Percentiles rank a stretch among this genome's conserved stretches.
phyloP scores from a whole-genome alignment of 495 filamentous ascomycete genomes.

The Daldinia grandis region DNA sequence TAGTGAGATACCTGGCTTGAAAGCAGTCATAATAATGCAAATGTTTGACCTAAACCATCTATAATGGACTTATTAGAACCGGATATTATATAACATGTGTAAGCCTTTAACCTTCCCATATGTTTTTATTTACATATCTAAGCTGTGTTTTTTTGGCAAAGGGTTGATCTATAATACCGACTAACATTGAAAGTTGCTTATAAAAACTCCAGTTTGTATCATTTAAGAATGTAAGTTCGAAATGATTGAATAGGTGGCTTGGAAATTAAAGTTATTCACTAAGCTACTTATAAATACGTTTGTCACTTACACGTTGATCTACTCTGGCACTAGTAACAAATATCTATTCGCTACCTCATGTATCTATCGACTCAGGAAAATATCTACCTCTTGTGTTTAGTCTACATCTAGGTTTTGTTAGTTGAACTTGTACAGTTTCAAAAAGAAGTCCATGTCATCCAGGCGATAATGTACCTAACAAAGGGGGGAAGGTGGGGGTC shows the following conservation, averaged over 20 bases:
- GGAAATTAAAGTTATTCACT: too few relatives aligned
- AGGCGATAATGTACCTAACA: conserved; percentile 14
- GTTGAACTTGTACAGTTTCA: conserved; percentile 4
- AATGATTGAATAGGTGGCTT: too few relatives aligned
- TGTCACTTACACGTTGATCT: too few relatives aligned
- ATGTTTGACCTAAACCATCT: not conserved
- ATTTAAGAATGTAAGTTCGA: too few relatives aligned
- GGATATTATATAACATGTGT: not conserved
- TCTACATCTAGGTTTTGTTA: conserved; percentile 1
- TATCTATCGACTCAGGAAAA: not conserved
- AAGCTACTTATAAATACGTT: too few relatives aligned
- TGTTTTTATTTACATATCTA: not conserved
- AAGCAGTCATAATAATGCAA: too few relatives aligned
- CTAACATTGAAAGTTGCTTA: too few relatives aligned
- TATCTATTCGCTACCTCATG: not conserved
- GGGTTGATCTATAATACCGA: too few relatives aligned
- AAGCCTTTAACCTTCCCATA: not conserved
- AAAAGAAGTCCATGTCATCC: conserved; percentile 19
- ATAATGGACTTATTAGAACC: not conserved
- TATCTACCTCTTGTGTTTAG: not conserved
- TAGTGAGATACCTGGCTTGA: too few relatives aligned
- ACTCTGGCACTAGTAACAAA: too few relatives aligned
- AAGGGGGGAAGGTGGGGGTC: conserved; percentile 16
- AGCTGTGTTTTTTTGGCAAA: not conserved
- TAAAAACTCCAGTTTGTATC: too few relatives aligned